A percentile compares a stretch with the other conserved stretches of the same genome.
These are phyloP conservation scores for Agastache rugosa DNA, from an alignment of 257 asterid species.

Conservation along the genomic window DNA sequence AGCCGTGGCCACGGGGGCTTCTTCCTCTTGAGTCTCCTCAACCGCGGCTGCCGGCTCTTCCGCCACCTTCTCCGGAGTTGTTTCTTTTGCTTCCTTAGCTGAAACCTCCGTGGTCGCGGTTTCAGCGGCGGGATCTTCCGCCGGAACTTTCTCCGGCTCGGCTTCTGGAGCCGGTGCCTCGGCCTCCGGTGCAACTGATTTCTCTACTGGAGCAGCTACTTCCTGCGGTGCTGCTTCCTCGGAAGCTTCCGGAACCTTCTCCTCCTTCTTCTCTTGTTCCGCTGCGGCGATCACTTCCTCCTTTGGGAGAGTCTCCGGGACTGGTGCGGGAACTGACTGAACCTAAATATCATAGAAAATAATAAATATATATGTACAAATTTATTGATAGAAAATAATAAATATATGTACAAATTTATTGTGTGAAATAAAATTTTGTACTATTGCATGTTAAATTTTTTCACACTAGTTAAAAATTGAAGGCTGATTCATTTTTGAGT, in stretches of 20 bases:
- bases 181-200: neutral
- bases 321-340: constrained; percentile 10
- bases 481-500: neutral
- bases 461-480: too few relatives aligned
- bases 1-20: constrained; percentile 1
- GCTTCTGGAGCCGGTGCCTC: constrained; percentile 39
- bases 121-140: constrained; percentile 37
- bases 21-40: constrained; percentile 29
- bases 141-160: constrained; percentile 36
- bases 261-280: constrained; percentile 6
- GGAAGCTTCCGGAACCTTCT: constrained; percentile 14
- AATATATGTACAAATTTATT: too few relatives aligned
- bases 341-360: neutral
- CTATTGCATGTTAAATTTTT: too few relatives aligned
- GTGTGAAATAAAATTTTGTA: neutral
- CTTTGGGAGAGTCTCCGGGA: constrained; percentile 21
- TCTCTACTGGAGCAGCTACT: constrained; percentile 11
- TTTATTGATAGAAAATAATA: neutral
- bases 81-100: constrained; percentile 13
- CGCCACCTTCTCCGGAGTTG: constrained; percentile 30
- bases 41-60: constrained; percentile 29
- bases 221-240: constrained; percentile 26
- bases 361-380: neutral
- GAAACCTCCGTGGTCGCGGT: constrained; percentile 26
- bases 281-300: constrained; percentile 14